Evolutionary conservation across 1,284 basidiomycete genomes (phyloP), one percentile per base, ranked within the genome.

Genomic region (Rhodotorula sp.): DNA sequence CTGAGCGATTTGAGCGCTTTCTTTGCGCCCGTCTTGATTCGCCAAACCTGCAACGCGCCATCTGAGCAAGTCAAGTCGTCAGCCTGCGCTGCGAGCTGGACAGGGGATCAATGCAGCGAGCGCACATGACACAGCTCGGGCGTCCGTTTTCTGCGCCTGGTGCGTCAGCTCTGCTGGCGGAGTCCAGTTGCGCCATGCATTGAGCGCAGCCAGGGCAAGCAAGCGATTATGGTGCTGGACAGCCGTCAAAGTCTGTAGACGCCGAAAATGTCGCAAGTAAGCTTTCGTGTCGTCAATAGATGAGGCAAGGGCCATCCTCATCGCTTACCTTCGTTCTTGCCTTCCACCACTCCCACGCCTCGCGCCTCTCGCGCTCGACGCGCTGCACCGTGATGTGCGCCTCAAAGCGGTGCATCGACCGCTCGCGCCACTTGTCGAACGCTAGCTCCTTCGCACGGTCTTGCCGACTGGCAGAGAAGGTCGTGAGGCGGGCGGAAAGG

Each of bases 1-100:
- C 48, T 68, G 34, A 57, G 17, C 8, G 55, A 45, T 54, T 58
- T 42, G n/a, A 67, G 34, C 52, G 61, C 57, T 13, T 58, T n/a
- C 61, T 61, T 46, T 10, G 61, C 62, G 50, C 54, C 41, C 25
- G 72, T 56, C 57, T 67, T 68, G 56, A 71, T 65, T 9, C 62
- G 54, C 74, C 74, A 75, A 10, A 70, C 52, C 25, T 73, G 63
- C 21, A 73, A 34, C 14, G 62, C 60, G 19, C 64, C 62, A 25
- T 53, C 62, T 63, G 41, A 23, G 42, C 8, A 1, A 27, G 41
- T 0, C 54, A 34, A 34, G 34, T 54, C 60, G 27, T 42, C 7
- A 14, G 49, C 8, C 17, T 17, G 17, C 21, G 5, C 27, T 27
- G n/a, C 21, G 9, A 25, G 9, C 41, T 21, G 21, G 14, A 44